These are phyloP conservation scores for Daldinia sp. DNA, from an alignment of 2,329 filamentous ascomycete genomes.

Conservation along the genomic window DNA sequence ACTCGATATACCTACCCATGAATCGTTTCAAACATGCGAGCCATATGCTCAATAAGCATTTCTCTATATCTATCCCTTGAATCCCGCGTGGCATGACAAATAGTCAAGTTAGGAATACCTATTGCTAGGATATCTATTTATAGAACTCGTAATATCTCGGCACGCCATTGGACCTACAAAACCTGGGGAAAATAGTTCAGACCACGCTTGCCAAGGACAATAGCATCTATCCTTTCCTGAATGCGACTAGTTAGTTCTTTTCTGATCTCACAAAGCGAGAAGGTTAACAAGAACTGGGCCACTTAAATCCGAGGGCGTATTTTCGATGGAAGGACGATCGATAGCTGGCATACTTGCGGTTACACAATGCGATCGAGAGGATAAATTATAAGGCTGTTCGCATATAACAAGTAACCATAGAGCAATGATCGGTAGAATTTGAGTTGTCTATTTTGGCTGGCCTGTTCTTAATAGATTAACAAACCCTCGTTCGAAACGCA, in stretches of 20 bases:
- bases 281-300: background rate
- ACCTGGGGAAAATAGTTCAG: background rate
- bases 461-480: background rate
- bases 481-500: background rate
- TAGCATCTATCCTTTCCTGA: background rate
- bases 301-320: background rate
- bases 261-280: background rate
- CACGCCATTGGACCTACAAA: background rate
- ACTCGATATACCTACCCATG: background rate
- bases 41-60: background rate
- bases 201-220: background rate
- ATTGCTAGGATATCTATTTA: slow-evolving; percentile 3
- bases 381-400: background rate
- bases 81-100: background rate
- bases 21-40: background rate
- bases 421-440: background rate
- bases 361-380: too few relatives aligned
- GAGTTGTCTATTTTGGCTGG: background rate
- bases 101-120: background rate
- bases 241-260: background rate
- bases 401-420: background rate
- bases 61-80: background rate
- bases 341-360: background rate
- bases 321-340: background rate
- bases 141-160: background rate